Evolutionary conservation across 495 filamentous ascomycete genomes (phyloP).

Genomic region (Xylaria intraflava): DNA sequence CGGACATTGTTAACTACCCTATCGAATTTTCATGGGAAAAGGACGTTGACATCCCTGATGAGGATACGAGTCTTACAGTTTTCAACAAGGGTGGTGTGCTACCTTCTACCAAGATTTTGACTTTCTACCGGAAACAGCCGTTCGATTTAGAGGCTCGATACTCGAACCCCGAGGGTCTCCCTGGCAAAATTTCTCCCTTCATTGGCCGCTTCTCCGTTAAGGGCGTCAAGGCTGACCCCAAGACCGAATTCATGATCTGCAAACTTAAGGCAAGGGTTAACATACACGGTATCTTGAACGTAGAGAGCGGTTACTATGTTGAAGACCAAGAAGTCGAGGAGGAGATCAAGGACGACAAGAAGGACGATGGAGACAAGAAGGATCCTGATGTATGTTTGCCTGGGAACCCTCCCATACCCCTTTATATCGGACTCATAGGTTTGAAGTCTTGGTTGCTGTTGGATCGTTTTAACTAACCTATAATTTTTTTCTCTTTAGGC

Average conservation of each 20-base stretch:
- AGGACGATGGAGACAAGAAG: conserved; percentile 51
- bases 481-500: conserved; percentile 46
- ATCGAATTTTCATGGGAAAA: conserved; percentile 99
- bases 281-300: conserved; percentile 91
- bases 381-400: conserved; percentile 70
- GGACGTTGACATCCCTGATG: conserved; percentile 95
- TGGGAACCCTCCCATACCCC: not conserved
- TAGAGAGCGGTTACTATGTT: conserved; percentile 95
- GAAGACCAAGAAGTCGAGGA: conserved; percentile 98
- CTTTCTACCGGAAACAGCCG: conserved; percentile 96
- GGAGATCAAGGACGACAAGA: conserved; percentile 64
- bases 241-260: conserved; percentile 98
- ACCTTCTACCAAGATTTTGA: conserved; percentile 98
- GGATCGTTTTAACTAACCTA: not conserved
- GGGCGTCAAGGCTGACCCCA: conserved; percentile 74
- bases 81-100: conserved; percentile 97
- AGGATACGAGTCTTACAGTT: conserved; percentile 94
- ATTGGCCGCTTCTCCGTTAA: conserved; percentile 95
- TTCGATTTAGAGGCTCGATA: conserved; percentile 97
- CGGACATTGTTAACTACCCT: conserved; percentile 96
- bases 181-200: conserved; percentile 87
- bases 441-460: not conserved
- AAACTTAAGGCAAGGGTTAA: conserved; percentile 98
- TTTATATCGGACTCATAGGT: conserved; percentile 9
- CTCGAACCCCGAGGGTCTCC: conserved; percentile 77